A percentile compares a stretch with the other conserved stretches of the same genome.
Evolutionary conservation across 2,329 filamentous ascomycete genomes (phyloP).

Genomic region (Coniella lustricola): DNA sequence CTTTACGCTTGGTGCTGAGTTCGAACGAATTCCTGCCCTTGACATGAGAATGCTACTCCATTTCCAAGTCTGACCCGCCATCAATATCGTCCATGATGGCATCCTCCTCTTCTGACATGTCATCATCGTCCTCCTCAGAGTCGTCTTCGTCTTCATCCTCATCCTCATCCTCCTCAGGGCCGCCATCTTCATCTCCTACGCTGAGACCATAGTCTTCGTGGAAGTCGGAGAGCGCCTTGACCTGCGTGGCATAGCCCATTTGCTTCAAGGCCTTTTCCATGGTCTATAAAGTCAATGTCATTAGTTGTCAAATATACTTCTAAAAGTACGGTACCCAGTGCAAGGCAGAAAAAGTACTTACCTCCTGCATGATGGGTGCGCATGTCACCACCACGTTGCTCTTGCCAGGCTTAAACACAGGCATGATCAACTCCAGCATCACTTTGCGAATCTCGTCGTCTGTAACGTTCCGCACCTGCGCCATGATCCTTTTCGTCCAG

Average conservation of each 20-base stretch:
- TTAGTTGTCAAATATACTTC: not conserved
- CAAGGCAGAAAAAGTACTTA: conserved; percentile 36
- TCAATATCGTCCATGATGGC: conserved; percentile 25
- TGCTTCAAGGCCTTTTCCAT: conserved; percentile 67
- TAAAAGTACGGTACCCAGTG: too few species aligned
- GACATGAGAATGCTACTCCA: not conserved
- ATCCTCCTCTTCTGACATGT: conserved; percentile 33
- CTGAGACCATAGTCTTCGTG: conserved; percentile 85
- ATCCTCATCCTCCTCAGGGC: conserved; percentile 47
- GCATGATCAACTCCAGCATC: conserved; percentile 68
- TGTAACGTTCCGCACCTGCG: conserved; percentile 67
- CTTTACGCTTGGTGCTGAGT: too few species aligned
- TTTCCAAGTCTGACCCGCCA: conserved; percentile 25
- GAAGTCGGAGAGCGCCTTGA: conserved; percentile 69
- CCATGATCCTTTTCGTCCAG: conserved; percentile 71
- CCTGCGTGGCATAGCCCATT: conserved; percentile 72
- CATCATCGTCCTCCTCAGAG: conserved; percentile 49
- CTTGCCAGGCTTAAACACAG: conserved; percentile 71
- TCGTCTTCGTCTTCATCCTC: conserved; percentile 54
- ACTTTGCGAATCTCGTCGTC: conserved; percentile 69
- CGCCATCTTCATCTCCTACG: conserved; percentile 50
- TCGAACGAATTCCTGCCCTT: too few species aligned
- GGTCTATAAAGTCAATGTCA: conserved; percentile 42
- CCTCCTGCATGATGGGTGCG: conserved; percentile 76
- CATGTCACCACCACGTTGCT: conserved; percentile 87